Conservation (phyloP, 2,329 filamentous ascomycete genomes). For the Colletotrichum tropicale region DNA sequence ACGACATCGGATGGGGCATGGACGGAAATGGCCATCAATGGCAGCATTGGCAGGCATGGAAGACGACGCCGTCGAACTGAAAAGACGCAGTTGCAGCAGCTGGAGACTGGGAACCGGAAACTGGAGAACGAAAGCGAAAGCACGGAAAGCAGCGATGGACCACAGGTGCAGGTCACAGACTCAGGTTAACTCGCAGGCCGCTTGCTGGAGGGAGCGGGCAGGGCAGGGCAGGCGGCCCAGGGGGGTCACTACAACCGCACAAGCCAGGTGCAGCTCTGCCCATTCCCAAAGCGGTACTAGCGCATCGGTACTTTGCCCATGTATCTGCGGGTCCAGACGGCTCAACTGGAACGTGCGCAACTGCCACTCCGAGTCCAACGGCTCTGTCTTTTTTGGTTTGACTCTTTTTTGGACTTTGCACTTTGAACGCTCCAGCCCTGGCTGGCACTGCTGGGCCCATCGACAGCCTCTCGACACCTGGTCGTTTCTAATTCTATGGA, state of each 20-base stretch:
- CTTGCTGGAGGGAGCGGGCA: neutral
- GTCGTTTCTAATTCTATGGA: neutral
- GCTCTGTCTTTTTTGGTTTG: neutral
- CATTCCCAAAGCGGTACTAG: neutral
- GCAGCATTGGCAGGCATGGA: neutral
- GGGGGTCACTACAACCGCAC: neutral
- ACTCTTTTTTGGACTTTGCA: neutral
- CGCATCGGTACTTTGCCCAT: neutral
- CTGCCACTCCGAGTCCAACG: neutral
- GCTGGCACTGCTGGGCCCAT: too few relatives aligned
- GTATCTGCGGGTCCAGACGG: neutral
- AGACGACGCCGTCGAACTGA: neutral
- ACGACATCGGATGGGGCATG: neutral
- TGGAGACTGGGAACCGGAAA: neutral
- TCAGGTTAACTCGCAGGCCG: neutral
- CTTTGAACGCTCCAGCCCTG: neutral
- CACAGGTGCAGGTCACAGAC: neutral
- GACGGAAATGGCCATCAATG: neutral
- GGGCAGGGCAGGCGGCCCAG: neutral
- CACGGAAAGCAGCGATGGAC: neutral
- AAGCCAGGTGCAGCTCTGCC: neutral
- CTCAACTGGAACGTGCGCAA: conserved; percentile 1
- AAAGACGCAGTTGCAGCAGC: neutral
- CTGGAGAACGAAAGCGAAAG: neutral
- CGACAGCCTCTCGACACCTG: neutral